These are phyloP conservation scores for Talaromyces trachyspermus DNA, from an alignment of 495 filamentous ascomycete species.

Conservation along the genomic window DNA sequence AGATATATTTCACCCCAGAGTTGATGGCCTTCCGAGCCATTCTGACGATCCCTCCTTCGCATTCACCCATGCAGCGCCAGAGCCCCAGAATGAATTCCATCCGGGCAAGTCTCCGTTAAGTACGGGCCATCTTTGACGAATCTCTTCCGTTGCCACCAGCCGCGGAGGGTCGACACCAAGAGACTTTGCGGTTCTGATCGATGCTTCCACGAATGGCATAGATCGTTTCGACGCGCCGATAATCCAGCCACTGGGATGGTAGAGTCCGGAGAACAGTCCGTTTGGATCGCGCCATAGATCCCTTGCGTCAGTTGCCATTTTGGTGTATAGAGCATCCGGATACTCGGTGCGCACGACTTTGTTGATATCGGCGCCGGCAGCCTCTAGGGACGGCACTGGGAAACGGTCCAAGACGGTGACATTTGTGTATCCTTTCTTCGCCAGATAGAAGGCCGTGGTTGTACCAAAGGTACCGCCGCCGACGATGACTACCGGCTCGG, in stretches of 20 bases:
- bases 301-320: constrained; percentile 33
- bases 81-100: neutral
- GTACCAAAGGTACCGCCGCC: constrained; percentile 51
- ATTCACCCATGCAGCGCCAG: neutral
- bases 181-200: neutral
- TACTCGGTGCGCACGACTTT: constrained; percentile 65
- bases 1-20: neutral
- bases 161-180: neutral
- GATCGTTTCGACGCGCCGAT: neutral
- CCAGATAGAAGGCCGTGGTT: constrained; percentile 12
- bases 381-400: constrained; percentile 45
- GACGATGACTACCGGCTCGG: constrained; percentile 64
- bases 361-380: constrained; percentile 51
- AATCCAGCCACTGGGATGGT: neutral
- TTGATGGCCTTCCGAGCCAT: neutral
- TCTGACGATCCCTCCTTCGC: neutral
- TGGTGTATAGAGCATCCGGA: constrained; percentile 51
- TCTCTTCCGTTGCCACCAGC: neutral
- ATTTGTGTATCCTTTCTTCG: constrained; percentile 11
- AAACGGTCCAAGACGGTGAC: constrained; percentile 46
- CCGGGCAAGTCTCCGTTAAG: neutral
- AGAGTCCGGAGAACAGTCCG: neutral
- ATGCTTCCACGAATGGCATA: neutral
- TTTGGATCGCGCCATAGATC: neutral
- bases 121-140: neutral